Conservation (phyloP, 2,329 filamentous ascomycete genomes). For the Fusarium acutatum region DNA sequence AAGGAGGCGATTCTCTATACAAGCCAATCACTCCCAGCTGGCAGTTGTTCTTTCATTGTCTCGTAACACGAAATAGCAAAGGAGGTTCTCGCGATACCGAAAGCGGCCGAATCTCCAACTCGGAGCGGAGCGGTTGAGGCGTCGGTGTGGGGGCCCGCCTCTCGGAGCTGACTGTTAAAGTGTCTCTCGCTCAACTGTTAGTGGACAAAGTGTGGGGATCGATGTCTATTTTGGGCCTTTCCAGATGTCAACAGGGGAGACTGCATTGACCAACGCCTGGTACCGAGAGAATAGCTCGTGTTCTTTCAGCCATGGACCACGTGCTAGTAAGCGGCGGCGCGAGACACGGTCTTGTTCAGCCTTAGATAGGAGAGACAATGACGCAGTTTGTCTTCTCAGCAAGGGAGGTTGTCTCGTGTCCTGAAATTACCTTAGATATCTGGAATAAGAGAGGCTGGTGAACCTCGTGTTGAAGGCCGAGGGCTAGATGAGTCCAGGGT, state of each 20-base stretch:
- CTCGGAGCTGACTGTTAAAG: conserved; percentile 25
- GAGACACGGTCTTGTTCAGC: conserved; percentile 26
- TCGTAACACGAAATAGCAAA: conserved; percentile 4
- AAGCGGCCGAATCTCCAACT: conserved; percentile 16
- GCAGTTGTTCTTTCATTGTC: not conserved
- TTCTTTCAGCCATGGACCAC: conserved; percentile 29
- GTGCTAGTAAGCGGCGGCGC: conserved; percentile 21
- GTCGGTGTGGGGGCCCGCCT: conserved; percentile 25
- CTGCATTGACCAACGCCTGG: conserved; percentile 23
- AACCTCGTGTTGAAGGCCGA: conserved; percentile 23
- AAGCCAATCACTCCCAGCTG: not conserved
- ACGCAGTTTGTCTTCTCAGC: conserved; percentile 4
- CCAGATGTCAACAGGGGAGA: conserved; percentile 31
- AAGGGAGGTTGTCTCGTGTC: conserved; percentile 20
- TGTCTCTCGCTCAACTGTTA: conserved; percentile 14
- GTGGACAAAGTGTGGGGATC: conserved; percentile 30
- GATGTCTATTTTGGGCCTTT: conserved; percentile 36
- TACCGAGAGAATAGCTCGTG: conserved; percentile 31
- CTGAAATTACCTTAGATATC: conserved; percentile 11
- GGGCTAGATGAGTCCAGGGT: conserved; percentile 12
- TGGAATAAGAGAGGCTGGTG: conserved; percentile 13
- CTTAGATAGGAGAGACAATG: conserved; percentile 19
- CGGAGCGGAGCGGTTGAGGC: conserved; percentile 27
- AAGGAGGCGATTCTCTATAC: not conserved
- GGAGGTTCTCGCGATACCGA: conserved; percentile 23